Percentiles rank a stretch among this genome's conserved stretches.
phyloP scores from a whole-genome alignment of 495 filamentous ascomycete species.

The Bathelium albidoporum region DNA sequence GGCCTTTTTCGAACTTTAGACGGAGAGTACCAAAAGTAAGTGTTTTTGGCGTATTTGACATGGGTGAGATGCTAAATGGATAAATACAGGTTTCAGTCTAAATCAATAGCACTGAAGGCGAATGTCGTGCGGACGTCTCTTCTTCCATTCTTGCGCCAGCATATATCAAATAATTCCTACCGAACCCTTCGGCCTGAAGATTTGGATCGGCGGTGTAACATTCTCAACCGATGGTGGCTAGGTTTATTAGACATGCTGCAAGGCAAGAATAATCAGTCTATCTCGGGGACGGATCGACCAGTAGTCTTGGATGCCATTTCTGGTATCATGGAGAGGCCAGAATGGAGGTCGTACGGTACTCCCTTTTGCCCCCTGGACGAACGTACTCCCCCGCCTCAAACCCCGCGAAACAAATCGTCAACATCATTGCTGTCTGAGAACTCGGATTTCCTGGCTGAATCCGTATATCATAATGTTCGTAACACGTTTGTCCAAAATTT shows the following conservation, averaged over 20 bases:
- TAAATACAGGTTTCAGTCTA: conserved; percentile 56
- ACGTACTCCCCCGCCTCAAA: conserved; percentile 32
- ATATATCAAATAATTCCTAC: conserved; percentile 61
- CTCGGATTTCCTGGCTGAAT: conserved; percentile 77
- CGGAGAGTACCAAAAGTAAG: conserved; percentile 66
- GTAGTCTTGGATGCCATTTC: conserved; percentile 71
- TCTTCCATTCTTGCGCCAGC: conserved; percentile 71
- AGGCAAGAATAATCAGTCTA: conserved; percentile 57
- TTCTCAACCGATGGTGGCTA: conserved; percentile 94
- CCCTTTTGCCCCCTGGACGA: conserved; percentile 50
- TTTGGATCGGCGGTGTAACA: conserved; percentile 68
- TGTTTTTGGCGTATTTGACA: conserved; percentile 5
- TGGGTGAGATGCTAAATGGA: conserved; percentile 13
- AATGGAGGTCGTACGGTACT: conserved; percentile 72
- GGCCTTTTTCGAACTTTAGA: conserved; percentile 71
- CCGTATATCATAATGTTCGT: conserved; percentile 86
- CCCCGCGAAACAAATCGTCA: conserved; percentile 38
- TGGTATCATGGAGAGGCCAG: conserved; percentile 81
- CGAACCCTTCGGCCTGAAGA: conserved; percentile 65
- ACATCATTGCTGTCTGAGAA: conserved; percentile 48
- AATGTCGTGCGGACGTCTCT: conserved; percentile 68
- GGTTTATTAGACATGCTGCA: conserved; percentile 80
- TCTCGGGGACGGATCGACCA: conserved; percentile 70
- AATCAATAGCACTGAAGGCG: conserved; percentile 66
- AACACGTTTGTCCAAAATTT: conserved; percentile 84